Conservation (phyloP, 768 basidiomycete species). For the Strobilomyces echinocephalus region DNA sequence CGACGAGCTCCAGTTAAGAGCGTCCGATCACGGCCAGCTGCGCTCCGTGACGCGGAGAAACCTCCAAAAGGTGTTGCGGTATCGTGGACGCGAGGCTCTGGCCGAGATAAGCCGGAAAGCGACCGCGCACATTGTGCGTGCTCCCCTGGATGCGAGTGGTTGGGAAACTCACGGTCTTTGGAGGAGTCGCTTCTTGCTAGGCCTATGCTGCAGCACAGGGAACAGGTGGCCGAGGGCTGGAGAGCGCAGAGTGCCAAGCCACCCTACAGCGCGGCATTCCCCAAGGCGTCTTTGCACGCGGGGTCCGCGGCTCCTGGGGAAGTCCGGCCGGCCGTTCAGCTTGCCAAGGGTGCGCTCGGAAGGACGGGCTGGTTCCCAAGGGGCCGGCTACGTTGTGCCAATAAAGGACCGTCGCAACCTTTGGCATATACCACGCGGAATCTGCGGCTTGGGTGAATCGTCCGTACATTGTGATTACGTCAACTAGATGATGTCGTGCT, state of each 20-base stretch:
- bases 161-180: slow-evolving; percentile 8
- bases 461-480: slow-evolving; percentile 9
- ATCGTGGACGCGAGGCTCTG: slow-evolving; percentile 44
- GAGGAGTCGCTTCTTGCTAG: slow-evolving; percentile 68
- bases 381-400: slow-evolving; percentile 14
- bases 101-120: slow-evolving; percentile 52
- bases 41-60: slow-evolving; percentile 70
- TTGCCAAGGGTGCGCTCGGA: slow-evolving; percentile 52
- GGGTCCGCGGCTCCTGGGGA: slow-evolving; percentile 60
- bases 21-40: slow-evolving; percentile 39
- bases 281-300: slow-evolving; percentile 33
- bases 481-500: background rate
- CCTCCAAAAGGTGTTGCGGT: slow-evolving; percentile 67
- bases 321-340: slow-evolving; percentile 46
- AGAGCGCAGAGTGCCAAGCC: slow-evolving; percentile 27
- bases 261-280: slow-evolving; percentile 21
- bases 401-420: slow-evolving; percentile 8
- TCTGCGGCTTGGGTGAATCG: slow-evolving; percentile 17
- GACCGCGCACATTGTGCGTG: slow-evolving; percentile 60
- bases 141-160: background rate
- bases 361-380: slow-evolving; percentile 24
- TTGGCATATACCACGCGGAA: slow-evolving; percentile 18
- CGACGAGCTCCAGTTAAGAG: slow-evolving; percentile 40
- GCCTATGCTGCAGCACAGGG: slow-evolving; percentile 48
- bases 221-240: slow-evolving; percentile 34